These are phyloP conservation scores for Fomitopsis schrenkii DNA, from an alignment of 1,284 basidiomycete genomes.

Conservation along the genomic window DNA sequence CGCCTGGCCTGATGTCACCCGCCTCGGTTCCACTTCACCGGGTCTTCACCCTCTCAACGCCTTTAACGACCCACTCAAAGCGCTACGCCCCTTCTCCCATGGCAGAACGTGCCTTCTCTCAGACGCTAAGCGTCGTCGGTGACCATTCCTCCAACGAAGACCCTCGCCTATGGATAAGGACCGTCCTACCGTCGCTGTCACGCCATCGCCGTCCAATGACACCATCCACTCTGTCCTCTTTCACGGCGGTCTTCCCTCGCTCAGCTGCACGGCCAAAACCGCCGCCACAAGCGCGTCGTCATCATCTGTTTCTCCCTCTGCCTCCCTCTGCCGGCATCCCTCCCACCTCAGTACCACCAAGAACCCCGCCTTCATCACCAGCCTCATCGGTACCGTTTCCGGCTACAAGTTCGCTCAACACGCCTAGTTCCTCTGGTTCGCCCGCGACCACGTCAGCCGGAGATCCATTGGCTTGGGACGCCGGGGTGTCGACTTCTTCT, in stretches of 20 bases:
- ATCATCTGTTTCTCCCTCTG: conserved; percentile 26
- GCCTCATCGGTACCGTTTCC: conserved; percentile 28
- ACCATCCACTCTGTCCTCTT: background rate
- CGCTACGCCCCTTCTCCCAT: too few species aligned
- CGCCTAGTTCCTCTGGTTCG: conserved; percentile 25
- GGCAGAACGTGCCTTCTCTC: too few species aligned
- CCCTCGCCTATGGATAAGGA: background rate
- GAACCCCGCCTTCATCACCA: conserved; percentile 32
- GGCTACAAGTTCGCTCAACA: conserved; percentile 27
- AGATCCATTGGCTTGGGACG: conserved; percentile 26
- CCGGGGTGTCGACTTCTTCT: conserved; percentile 28
- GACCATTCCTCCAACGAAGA: too few species aligned
- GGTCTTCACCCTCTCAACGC: too few species aligned
- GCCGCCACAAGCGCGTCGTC: conserved; percentile 20
- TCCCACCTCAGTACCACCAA: conserved; percentile 28
- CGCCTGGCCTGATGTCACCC: too few species aligned
- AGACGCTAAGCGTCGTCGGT: too few species aligned
- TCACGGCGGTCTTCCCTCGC: conserved; percentile 17
- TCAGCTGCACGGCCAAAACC: conserved; percentile 26
- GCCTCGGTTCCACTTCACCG: too few species aligned
- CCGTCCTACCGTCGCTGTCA: background rate
- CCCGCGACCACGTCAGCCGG: conserved; percentile 21
- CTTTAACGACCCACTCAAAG: too few species aligned
- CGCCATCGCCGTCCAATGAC: background rate
- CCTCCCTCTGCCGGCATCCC: background rate